Base-by-base conservation (phyloP, 208 protist genomes). In the Herpetomonas samuelpessoai region DNA sequence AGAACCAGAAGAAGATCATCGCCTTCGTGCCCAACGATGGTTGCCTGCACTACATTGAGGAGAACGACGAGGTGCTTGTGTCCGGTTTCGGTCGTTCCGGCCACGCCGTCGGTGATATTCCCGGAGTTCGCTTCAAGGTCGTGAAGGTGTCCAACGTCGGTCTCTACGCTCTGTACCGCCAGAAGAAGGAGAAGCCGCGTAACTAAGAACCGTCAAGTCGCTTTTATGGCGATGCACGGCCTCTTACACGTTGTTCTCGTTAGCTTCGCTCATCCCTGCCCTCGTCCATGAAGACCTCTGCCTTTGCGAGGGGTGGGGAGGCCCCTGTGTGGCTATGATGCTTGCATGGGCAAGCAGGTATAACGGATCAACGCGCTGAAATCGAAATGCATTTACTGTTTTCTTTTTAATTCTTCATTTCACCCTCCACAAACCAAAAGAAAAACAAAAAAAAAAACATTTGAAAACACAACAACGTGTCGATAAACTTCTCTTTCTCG, bases 1-100 rank as follows among this genome's bases (percentile, higher is more conserved):
- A 99, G 96, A 99, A 99, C 95, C 97, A 98, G 74, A 99, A 99
- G 96, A 99, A 99, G 79, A 98, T 99, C 80, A 97, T 98, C 57
- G 98, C 98, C 59, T 99, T 99, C 93, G 98, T 99, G 46, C 99
- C 99, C 63, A 83, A 92, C 52, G 99, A 99, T 83, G 99, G 99
- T 97, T 98, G 94, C 78, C 85, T 99, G 12, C 98, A 98, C 88
- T 99, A 98, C 74, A 92, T 99, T 59, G 97, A 99, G 79, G 98
- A 99, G 83, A 99, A 99, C 81, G 96, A 99, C 83, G 95, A 99
- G 84, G 98, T 99, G 47, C 89, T 99, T 35, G 92, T 99, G 57
- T 96, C 98, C 69, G 98, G 98, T 79, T 99, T 99, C 83, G 98
- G 99, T 93, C 97, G 98, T 81, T 91, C 79, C 29, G 98, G 98